Evolutionary conservation across 139 green algal genomes (phyloP), one percentile per base, ranked within the genome.

Genomic region (Chlamydomonas schloesseri): DNA sequence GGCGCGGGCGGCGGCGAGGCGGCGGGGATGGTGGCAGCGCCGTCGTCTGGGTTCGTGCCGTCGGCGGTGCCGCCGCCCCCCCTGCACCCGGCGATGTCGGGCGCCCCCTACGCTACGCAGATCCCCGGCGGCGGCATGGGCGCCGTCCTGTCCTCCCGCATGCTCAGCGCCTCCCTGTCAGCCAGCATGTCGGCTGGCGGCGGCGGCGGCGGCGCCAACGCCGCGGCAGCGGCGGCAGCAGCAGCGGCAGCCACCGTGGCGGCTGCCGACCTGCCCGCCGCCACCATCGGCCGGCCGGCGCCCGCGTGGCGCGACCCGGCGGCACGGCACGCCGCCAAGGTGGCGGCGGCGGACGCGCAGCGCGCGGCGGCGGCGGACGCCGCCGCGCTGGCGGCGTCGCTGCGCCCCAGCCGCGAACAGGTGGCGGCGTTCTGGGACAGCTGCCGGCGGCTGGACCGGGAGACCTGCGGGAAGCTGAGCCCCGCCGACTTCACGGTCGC

Each of bases 391-490:
- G 64, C 65, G 13, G 50, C 8, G 26, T 46, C 37, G 13, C 42
- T 83, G 62, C n/a, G 36, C 9, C 55, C 64, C 5, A 74, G 77
- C 46, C 36, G 65, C 4, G 62, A 88, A 46, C 50, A n/a, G 33
- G 72, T 88, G 18, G 83, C 75, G 62, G 58, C 64, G 24, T 74
- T 89, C 26, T 89, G 71, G 60, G 47, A 28, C 34, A 58, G 42
- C 23, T 83, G 69, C 36, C 34, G 69, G 29, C 53, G 42, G 11
- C 5, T 83, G 53, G 84, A 89, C 71, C 75, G 84, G 24, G 84
- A 89, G 84, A 28, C 21, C 13, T 84, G 74, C 74, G 84, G 84
- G 18, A 89, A 84, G 75, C 37, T 89, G 20, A 73, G 28, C 9
- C 62, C 67, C 11, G 58, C 53, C 20, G 84, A 89, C 50, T 89